Evolutionary conservation across 139 green algal species (phyloP).

Genomic region (Desmodesmus armatus): DNA sequence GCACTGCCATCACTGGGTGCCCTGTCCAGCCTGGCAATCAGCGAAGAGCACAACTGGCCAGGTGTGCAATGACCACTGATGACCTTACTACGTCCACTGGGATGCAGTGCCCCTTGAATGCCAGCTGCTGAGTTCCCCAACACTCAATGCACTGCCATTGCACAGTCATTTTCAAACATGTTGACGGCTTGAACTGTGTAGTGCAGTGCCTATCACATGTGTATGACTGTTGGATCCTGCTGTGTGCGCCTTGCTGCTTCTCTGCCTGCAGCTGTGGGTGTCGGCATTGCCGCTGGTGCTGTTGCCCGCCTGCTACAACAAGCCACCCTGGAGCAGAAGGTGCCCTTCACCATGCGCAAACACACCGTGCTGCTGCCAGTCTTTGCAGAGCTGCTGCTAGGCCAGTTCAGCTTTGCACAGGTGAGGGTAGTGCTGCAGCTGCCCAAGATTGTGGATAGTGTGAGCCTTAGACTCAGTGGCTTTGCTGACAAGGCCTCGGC

Average conservation of each 20-base stretch:
- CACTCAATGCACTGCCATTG: too few species aligned
- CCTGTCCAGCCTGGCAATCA: constrained; percentile 15
- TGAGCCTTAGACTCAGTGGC: too few species aligned
- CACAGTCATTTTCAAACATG: not conserved
- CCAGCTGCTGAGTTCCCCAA: too few species aligned
- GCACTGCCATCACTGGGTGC: constrained; percentile 20
- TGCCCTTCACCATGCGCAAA: constrained; percentile 51
- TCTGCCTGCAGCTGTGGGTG: constrained; percentile 19
- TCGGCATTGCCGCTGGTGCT: constrained; percentile 17
- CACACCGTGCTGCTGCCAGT: constrained; percentile 56
- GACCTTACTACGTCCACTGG: too few species aligned
- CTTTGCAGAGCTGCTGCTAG: constrained; percentile 49
- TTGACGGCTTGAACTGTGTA: not conserved
- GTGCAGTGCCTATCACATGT: too few species aligned
- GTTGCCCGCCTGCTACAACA: constrained; percentile 4
- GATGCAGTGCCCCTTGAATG: too few species aligned
- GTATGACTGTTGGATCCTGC: too few species aligned
- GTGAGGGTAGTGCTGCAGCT: constrained; percentile 5
- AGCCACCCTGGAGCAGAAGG: constrained; percentile 28
- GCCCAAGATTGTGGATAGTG: too few species aligned
- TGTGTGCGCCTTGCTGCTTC: not conserved
- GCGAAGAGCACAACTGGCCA: constrained; percentile 15
- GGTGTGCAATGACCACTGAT: too few species aligned
- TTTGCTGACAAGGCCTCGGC: too few species aligned
- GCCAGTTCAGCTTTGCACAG: constrained; percentile 43